These are phyloP conservation scores for Stephania cephalantha DNA, from an alignment of 164 flowering plant species.

Conservation along the genomic window DNA sequence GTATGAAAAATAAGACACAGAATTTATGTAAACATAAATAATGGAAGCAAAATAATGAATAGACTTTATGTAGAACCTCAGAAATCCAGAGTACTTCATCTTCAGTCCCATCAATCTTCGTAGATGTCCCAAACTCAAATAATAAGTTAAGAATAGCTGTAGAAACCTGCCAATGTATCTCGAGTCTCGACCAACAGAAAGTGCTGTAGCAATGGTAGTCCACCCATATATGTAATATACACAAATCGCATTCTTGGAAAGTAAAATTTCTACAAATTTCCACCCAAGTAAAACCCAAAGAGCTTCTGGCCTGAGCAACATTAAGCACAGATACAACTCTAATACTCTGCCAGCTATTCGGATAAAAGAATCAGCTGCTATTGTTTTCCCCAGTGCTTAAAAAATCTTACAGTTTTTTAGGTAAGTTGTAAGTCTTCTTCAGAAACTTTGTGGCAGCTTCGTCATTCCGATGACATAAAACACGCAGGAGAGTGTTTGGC, in stretches of 20 bases:
- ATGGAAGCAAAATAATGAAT: background rate
- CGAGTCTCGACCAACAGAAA: background rate
- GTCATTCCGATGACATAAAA: conserved; percentile 79
- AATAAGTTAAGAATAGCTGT: background rate
- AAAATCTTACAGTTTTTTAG: conserved; percentile 35
- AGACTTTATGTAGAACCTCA: background rate
- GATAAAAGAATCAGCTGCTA: background rate
- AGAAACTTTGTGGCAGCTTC: conserved; percentile 57
- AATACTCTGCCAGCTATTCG: background rate
- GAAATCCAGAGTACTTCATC: background rate
- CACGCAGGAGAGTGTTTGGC: conserved; percentile 86
- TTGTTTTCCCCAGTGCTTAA: background rate
- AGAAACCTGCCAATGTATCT: background rate
- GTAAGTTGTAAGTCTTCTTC: conserved; percentile 63
- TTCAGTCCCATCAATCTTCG: background rate
- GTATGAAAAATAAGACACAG: background rate
- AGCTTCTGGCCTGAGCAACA: background rate
- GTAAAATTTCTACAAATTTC: background rate
- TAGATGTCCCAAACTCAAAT: background rate
- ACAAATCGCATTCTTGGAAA: conserved; percentile 4
- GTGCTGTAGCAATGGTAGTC: background rate
- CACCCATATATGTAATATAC: conserved; percentile 2
- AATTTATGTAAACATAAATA: background rate
- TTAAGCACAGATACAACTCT: background rate
- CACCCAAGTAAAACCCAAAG: background rate